These are phyloP conservation scores for Cyclospora cayetanensis DNA, from an alignment of 169 alveolate species.

Conservation along the genomic window DNA sequence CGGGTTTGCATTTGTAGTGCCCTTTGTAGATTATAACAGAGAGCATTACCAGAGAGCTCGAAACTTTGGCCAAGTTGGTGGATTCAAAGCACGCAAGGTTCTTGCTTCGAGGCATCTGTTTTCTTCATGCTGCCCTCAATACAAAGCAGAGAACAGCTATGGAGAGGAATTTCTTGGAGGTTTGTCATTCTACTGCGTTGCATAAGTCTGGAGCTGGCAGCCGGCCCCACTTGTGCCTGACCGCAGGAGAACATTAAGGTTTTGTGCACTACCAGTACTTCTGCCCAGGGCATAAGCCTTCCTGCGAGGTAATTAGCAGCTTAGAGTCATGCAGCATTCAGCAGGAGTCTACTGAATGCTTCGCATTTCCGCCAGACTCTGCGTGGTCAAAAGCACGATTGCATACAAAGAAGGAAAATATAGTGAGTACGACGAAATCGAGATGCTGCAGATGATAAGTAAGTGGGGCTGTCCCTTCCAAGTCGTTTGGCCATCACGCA, in stretches of 20 bases:
- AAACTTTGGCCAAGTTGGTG: not conserved
- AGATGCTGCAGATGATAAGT: constrained; percentile 74
- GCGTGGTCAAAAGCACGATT: constrained; percentile 87
- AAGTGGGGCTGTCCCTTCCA: not conserved
- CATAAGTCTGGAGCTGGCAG: not conserved
- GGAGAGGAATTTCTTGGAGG: constrained; percentile 91
- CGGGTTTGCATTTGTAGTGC: not conserved
- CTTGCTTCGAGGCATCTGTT: constrained; percentile 93
- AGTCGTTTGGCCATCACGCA: no score
- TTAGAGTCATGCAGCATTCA: not conserved
- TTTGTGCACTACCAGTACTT: constrained; percentile 95
- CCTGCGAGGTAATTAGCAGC: constrained; percentile 90
- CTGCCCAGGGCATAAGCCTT: constrained; percentile 98
- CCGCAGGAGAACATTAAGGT: constrained; percentile 89
- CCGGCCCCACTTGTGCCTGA: not conserved
- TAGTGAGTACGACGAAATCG: constrained; percentile 59
- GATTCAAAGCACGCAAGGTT: constrained; percentile 66
- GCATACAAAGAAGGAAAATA: constrained; percentile 76
- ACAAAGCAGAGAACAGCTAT: constrained; percentile 93
- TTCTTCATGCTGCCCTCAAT: constrained; percentile 96
- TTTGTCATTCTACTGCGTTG: not conserved
- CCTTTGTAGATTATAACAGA: not conserved
- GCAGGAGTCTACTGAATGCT: not conserved
- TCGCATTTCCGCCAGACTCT: constrained; percentile 80
- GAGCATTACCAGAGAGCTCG: not conserved